Conservation (phyloP, 805 yeast species). For the Maudiozyma pseudohumilis region DNA sequence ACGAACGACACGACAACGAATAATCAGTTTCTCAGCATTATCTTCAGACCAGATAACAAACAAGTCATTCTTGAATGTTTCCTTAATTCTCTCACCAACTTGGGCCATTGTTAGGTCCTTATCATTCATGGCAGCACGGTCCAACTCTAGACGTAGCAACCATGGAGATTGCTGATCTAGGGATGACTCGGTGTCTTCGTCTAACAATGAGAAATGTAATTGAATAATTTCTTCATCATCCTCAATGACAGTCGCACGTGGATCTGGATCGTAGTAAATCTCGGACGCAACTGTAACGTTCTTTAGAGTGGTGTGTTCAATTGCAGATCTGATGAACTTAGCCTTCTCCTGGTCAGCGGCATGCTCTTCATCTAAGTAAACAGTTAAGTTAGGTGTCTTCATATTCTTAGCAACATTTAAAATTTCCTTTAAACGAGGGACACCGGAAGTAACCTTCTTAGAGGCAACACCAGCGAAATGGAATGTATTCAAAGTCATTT, state of each 20-base stretch:
- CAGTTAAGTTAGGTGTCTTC: constrained; percentile 98
- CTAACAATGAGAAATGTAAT: constrained; percentile 94
- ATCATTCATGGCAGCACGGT: constrained; percentile 98
- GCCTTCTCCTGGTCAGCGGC: constrained; percentile 90
- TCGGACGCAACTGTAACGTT: constrained; percentile 97
- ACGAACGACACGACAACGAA: constrained; percentile 97
- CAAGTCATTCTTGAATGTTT: constrained; percentile 86
- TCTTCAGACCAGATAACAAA: constrained; percentile 99
- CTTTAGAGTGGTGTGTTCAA: constrained; percentile 89
- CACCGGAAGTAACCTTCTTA: constrained; percentile 93
- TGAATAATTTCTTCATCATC: constrained; percentile 97
- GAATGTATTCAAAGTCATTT: constrained; percentile 95
- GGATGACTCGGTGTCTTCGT: constrained; percentile 91
- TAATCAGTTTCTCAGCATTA: constrained; percentile 90
- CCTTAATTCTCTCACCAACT: constrained; percentile 91
- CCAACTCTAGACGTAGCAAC: constrained; percentile 91
- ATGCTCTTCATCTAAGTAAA: constrained; percentile 71
- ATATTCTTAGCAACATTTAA: constrained; percentile 95
- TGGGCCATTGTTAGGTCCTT: constrained; percentile 96
- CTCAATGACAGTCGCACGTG: constrained; percentile 89
- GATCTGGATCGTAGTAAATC: constrained; percentile 96
- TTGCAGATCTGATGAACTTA: constrained; percentile 89
- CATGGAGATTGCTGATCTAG: constrained; percentile 95
- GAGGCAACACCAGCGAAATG: constrained; percentile 97
- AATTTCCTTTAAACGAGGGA: constrained; percentile 96